Conservation (phyloP, 2,329 filamentous ascomycete genomes). For the Scopulariopsis brevicaulis region DNA sequence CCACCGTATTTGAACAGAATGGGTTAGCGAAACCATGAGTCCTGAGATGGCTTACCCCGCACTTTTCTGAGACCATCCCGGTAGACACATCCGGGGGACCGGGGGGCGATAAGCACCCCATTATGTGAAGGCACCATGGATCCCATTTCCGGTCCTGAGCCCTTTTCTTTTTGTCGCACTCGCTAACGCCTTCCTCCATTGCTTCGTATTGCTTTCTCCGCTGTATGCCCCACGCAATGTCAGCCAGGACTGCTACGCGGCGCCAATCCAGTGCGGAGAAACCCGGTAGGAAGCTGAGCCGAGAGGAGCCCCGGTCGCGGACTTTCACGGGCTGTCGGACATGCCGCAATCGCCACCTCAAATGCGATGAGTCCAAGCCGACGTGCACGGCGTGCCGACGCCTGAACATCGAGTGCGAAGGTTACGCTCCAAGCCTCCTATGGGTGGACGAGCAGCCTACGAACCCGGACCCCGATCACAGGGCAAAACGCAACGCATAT, state of each 20-base stretch:
- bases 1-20: too few species aligned
- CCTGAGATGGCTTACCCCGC: too few species aligned
- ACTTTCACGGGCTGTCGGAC: conserved; percentile 22
- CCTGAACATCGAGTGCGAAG: conserved; percentile 21
- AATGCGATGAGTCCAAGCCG: conserved; percentile 30
- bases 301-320: conserved; percentile 16
- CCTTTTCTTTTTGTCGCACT: background rate
- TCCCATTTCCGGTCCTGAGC: too few species aligned
- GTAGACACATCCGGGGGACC: too few species aligned
- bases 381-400: conserved; percentile 23
- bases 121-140: too few species aligned
- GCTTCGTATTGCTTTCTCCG: background rate
- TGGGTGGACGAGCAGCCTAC: conserved; percentile 17
- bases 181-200: background rate
- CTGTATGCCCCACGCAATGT: background rate
- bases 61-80: too few species aligned
- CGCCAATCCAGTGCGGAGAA: background rate
- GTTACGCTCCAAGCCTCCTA: conserved; percentile 23
- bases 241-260: background rate
- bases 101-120: too few species aligned
- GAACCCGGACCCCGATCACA: background rate
- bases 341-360: conserved; percentile 25
- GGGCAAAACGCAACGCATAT: conserved; percentile 14
- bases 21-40: too few species aligned
- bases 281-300: background rate